These are phyloP conservation scores for Phaeophleospora eucalypticola DNA, from an alignment of 2,329 filamentous ascomycete species.

Conservation along the genomic window DNA sequence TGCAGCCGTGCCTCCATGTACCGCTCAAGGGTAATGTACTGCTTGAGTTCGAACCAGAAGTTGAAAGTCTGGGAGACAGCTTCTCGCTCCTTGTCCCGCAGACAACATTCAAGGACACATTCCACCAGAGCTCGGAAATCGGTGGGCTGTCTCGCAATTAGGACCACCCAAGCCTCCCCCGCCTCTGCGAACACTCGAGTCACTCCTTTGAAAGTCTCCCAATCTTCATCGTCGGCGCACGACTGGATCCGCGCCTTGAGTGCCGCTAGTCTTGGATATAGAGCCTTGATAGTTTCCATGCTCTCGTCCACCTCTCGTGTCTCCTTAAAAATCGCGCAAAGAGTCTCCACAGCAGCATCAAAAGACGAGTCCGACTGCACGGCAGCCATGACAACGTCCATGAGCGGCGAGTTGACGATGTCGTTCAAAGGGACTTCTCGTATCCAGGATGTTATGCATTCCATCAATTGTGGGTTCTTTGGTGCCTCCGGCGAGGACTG, in stretches of 20 bases:
- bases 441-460: conserved; percentile 96
- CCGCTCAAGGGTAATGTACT: conserved; percentile 85
- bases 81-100: conserved; percentile 81
- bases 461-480: conserved; percentile 83
- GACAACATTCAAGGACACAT: conserved; percentile 84
- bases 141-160: conserved; percentile 77
- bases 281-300: conserved; percentile 70
- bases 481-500: conserved; percentile 87
- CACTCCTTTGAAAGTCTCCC: conserved; percentile 79
- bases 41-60: conserved; percentile 98
- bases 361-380: conserved; percentile 73
- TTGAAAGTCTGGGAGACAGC: conserved; percentile 90
- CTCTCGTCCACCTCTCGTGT: conserved; percentile 92
- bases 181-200: conserved; percentile 90
- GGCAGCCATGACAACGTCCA: conserved; percentile 75
- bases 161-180: conserved; percentile 88
- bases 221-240: conserved; percentile 74
- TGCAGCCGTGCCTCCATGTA: conserved; percentile 78
- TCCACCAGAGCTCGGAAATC: conserved; percentile 85
- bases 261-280: conserved; percentile 76
- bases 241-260: conserved; percentile 72
- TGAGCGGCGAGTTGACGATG: conserved; percentile 78
- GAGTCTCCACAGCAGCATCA: conserved; percentile 83
- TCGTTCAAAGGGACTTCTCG: conserved; percentile 81
- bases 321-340: conserved; percentile 87